phyloP scores from a whole-genome alignment of 805 yeast genomes.

The Blastobotrys peoriensis region DNA sequence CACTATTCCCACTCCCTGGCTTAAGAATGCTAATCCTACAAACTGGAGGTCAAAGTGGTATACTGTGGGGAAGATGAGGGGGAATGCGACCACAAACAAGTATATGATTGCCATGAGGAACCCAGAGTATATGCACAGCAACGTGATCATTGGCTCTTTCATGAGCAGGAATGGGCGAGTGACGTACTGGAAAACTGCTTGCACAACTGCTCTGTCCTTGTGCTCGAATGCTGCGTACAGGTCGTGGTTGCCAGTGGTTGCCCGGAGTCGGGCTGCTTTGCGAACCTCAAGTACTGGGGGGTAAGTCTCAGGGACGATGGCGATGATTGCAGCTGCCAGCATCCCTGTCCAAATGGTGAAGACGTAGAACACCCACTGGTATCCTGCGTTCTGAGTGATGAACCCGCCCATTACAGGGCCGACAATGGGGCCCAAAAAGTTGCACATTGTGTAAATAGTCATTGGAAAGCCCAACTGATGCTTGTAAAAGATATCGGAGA shows the following conservation, averaged over 20 bases:
- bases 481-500: constrained; percentile 68
- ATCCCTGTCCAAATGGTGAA: constrained; percentile 57
- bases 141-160: constrained; percentile 50
- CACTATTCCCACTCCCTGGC: constrained; percentile 61
- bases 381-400: constrained; percentile 50
- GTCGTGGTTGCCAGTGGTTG: constrained; percentile 32
- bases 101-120: constrained; percentile 52
- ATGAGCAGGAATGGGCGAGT: constrained; percentile 34
- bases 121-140: constrained; percentile 52
- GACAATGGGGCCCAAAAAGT: constrained; percentile 70
- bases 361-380: constrained; percentile 69
- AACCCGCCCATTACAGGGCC: constrained; percentile 63
- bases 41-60: constrained; percentile 44
- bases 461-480: constrained; percentile 65
- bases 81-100: constrained; percentile 55
- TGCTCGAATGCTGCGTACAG: constrained; percentile 40
- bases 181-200: constrained; percentile 5
- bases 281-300: constrained; percentile 71
- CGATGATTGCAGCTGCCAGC: constrained; percentile 42
- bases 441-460: constrained; percentile 71
- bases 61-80: constrained; percentile 44
- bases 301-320: constrained; percentile 59
- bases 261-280: constrained; percentile 57
- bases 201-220: constrained; percentile 4
- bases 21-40: constrained; percentile 55